Evolutionary conservation across 495 filamentous ascomycete genomes (phyloP).

Genomic region (Lasiosphaeria hispida): DNA sequence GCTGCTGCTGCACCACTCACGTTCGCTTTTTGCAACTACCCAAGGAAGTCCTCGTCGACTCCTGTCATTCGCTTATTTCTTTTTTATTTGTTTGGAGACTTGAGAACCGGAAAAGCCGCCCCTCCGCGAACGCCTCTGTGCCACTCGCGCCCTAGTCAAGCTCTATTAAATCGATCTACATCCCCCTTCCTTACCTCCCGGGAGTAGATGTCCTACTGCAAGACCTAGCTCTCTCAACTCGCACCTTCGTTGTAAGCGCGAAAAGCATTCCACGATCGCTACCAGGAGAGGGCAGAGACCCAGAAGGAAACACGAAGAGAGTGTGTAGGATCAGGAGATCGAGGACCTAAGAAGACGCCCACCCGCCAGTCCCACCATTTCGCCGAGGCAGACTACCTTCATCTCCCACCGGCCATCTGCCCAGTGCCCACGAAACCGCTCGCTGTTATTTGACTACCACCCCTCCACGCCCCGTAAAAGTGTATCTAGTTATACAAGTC

Average conservation of each 20-base stretch:
- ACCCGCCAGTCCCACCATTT: neutral
- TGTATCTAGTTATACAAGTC: slow-evolving; percentile 1
- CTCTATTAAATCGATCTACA: slow-evolving; percentile 14
- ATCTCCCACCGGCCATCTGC: neutral
- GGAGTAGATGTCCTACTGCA: slow-evolving; percentile 22
- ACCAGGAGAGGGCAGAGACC: slow-evolving; percentile 21
- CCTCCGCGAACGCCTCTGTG: neutral
- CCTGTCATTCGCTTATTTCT: slow-evolving; percentile 60
- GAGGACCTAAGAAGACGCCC: slow-evolving; percentile 15
- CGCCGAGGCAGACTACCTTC: neutral
- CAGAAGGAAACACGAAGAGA: slow-evolving; percentile 12
- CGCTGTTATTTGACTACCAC: neutral
- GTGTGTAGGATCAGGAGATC: slow-evolving; percentile 17
- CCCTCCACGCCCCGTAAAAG: neutral
- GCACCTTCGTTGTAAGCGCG: slow-evolving; percentile 22
- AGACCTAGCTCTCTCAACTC: slow-evolving; percentile 20
- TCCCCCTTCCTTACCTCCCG: slow-evolving; percentile 5
- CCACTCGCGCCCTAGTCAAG: slow-evolving; percentile 13
- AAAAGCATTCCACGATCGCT: slow-evolving; percentile 32
- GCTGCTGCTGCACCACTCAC: slow-evolving; percentile 40
- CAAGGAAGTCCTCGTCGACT: slow-evolving; percentile 63
- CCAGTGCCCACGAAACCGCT: neutral
- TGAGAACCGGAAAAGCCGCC: slow-evolving; percentile 20
- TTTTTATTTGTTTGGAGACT: slow-evolving; percentile 42
- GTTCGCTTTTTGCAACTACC: slow-evolving; percentile 47